phyloP scores from a whole-genome alignment of 2,329 filamentous ascomycete species.

The Alternaria sp. region DNA sequence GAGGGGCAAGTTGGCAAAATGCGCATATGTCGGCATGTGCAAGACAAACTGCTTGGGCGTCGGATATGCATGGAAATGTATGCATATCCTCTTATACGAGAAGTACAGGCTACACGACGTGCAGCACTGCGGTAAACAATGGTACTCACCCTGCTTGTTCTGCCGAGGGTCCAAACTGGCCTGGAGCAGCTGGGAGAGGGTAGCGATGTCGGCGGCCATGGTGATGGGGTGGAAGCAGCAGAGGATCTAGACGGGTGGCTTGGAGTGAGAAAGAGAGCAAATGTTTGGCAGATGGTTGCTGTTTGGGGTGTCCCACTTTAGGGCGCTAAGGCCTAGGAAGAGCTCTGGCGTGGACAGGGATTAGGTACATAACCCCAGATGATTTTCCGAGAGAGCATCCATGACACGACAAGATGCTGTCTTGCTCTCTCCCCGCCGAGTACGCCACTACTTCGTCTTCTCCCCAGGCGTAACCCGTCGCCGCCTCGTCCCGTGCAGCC shows the following conservation, averaged over 20 bases:
- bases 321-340: slow-evolving; percentile 9
- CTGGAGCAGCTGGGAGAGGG: slow-evolving; percentile 83
- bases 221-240: slow-evolving; percentile 14
- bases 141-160: slow-evolving; percentile 81
- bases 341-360: slow-evolving; percentile 17
- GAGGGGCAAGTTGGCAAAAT: slow-evolving; percentile 1
- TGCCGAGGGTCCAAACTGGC: slow-evolving; percentile 87
- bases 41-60: no score
- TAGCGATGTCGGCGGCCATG: slow-evolving; percentile 69
- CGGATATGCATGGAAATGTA: no score
- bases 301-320: slow-evolving; percentile 16
- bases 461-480: slow-evolving; percentile 1
- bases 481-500: neutral
- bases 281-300: slow-evolving; percentile 30
- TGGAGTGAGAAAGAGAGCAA: slow-evolving; percentile 9
- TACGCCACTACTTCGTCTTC: slow-evolving; percentile 9
- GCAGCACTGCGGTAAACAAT: slow-evolving; percentile 22
- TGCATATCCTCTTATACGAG: neutral
- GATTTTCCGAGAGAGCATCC: slow-evolving; percentile 17
- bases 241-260: slow-evolving; percentile 3
- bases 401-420: slow-evolving; percentile 17
- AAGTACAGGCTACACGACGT: neutral
- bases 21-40: neutral
- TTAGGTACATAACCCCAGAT: slow-evolving; percentile 20
- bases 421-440: slow-evolving; percentile 7